Base-by-base conservation (phyloP, 1,284 basidiomycete species). In the Rhodotorula sp. region DNA sequence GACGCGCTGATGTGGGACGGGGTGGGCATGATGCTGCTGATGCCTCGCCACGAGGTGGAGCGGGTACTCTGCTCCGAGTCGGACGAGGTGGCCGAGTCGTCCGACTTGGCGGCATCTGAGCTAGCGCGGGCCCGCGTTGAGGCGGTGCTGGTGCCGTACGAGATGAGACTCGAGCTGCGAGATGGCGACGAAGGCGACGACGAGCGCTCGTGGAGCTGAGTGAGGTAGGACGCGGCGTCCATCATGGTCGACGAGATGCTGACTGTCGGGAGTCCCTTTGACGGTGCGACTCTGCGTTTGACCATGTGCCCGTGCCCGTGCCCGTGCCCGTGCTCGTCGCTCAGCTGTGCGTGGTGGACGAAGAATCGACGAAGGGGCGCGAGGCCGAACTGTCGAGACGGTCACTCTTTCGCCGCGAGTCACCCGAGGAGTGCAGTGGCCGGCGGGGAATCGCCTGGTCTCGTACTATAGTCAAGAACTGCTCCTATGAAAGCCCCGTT, bases 191-290 rank as follows among this genome's bases (percentile, higher is more conserved):
- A 26, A 20, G 60, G 59, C 63, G 70, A 58, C 17, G 72, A 63
- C 17, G 58, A 60, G 44, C 66, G 65, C 64, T 67, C 60, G 56
- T 69, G 66, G 44, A 74, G 70, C 49, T 69, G 62, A 2, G 68
- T 63, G 8, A 74, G 53, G 56, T 69, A 74, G 18, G 68, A 64
- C 5, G 70, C 68, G 8, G 73, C 73, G 67, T 74, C 72, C 72
- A 60, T 67, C 65, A 71, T 67, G n/a, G 63, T 45, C 44, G 48
- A 46, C 17, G 64, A 66, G 44, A 71, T 45, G 62, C 67, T 66
- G 62, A 69, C 48, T 1, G 70, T 64, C 56, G 72, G 65, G 30
- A 51, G 42, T 4, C 45, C 62, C 30, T 74, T 71, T 14, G 57
- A 44, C 57, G 42, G 17, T 18, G 63, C 49, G n/a, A 24, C 56